These are phyloP conservation scores for Colletotrichum sidae DNA, from an alignment of 2,329 filamentous ascomycete species.

Conservation along the genomic window DNA sequence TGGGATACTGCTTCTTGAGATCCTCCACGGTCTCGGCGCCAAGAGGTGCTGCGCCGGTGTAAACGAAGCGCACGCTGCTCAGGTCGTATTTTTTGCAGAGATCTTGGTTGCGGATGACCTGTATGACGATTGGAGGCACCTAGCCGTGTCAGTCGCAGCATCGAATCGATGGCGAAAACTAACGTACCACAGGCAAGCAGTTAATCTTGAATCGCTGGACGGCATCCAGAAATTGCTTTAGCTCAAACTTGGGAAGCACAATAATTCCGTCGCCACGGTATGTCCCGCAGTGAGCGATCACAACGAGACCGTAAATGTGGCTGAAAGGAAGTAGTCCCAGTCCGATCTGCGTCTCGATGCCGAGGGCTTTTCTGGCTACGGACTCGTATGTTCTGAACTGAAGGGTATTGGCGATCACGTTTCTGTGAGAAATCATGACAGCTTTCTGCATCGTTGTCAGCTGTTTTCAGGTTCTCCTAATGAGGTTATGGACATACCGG, in stretches of 20 bases:
- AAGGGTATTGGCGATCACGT: constrained; percentile 81
- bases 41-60: constrained; percentile 81
- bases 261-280: constrained; percentile 81
- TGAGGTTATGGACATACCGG: constrained; percentile 62
- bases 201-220: constrained; percentile 78
- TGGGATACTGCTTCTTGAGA: constrained; percentile 70
- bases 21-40: constrained; percentile 76
- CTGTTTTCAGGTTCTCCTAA: not conserved
- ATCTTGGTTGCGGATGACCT: constrained; percentile 73
- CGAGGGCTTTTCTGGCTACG: constrained; percentile 49
- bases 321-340: constrained; percentile 83
- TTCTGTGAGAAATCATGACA: constrained; percentile 84
- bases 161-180: not conserved
- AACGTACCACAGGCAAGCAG: constrained; percentile 71
- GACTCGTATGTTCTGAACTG: constrained; percentile 65
- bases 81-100: constrained; percentile 74
- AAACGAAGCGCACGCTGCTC: constrained; percentile 71
- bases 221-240: constrained; percentile 70
- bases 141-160: constrained; percentile 41
- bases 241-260: constrained; percentile 81
- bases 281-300: constrained; percentile 73
- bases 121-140: constrained; percentile 83
- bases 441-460: constrained; percentile 69
- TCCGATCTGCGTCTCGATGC: constrained; percentile 55
- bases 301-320: constrained; percentile 83